Base-by-base conservation (phyloP, 1,139 yeast genomes). In the Ogataea hybrid region DNA sequence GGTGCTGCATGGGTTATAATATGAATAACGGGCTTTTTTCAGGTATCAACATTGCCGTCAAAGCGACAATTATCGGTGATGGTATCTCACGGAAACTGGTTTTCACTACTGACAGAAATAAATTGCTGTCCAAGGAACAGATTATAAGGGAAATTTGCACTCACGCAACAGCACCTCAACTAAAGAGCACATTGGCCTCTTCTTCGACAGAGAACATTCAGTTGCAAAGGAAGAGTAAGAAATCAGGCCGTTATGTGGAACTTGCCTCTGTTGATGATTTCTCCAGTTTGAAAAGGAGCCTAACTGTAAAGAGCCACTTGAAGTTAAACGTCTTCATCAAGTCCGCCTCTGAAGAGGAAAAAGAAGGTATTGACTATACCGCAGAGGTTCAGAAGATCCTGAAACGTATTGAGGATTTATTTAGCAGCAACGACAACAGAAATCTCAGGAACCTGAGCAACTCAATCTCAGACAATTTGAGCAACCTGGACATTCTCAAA, bases 291-390 rank as follows among this genome's bases (percentile, higher is more conserved):
- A 51, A 45, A 29, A 47, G 58, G 30, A 49, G 56, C 18, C 48
- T 68, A 29, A 50, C 56, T 25, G 72, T 68, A 32, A 67, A 67
- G 51, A 52, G 52, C 23, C 59, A 57, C 42, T 35, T 62, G 35
- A 55, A 57, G 38, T 22, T 50, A 32, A 31, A 28, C 25, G 43
- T 46, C 8, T 14, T 29, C 12, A 21, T 50, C 9, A 35, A 18
- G 25, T 20, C 25, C 9, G 21, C 9, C 8, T 7, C 21, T 20
- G 7, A 6, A 3, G 23, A 32, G 25, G 34, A 25, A 28, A 15
- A n/a, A 6, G 16, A 20, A n/a, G 16, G 15, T 14, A 12, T 22
- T 10, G 32, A 32, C 12, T 35, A 31, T 11, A 17, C 35, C 11
- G 18, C 32, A 9, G 51, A 47, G 25, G 21, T 48, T 9, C 39